These are phyloP conservation scores for Heterobasidion parviporum DNA, from an alignment of 1,284 basidiomycete species.

Conservation along the genomic window DNA sequence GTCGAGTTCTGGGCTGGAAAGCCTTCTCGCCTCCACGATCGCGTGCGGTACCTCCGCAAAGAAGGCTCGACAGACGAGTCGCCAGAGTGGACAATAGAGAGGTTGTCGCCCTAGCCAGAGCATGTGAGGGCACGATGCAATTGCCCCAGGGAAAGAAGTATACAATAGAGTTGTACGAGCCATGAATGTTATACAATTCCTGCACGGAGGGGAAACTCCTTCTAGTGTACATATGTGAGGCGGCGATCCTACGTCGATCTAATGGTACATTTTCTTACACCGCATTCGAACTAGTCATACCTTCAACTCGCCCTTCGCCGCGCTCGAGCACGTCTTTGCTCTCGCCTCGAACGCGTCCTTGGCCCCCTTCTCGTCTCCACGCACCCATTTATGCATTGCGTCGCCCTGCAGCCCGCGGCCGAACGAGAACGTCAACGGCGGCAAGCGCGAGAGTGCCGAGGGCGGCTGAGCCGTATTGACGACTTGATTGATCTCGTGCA, in stretches of 20 bases:
- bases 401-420: constrained; percentile 41
- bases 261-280: not conserved
- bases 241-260: too few relatives aligned
- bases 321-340: constrained; percentile 33
- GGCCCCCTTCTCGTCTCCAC: constrained; percentile 31
- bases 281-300: not conserved
- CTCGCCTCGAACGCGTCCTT: constrained; percentile 31
- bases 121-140: not conserved
- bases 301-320: constrained; percentile 23
- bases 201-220: too few relatives aligned
- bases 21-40: constrained; percentile 84
- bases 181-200: too few relatives aligned
- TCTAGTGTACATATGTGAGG: not conserved
- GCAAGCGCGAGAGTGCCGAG: constrained; percentile 28
- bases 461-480: constrained; percentile 22
- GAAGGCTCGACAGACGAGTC: constrained; percentile 39
- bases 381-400: constrained; percentile 36
- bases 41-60: constrained; percentile 71
- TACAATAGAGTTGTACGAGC: not conserved
- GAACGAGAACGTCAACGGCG: constrained; percentile 40
- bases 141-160: not conserved
- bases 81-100: constrained; percentile 63
- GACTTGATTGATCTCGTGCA: constrained; percentile 29
- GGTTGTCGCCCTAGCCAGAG: constrained; percentile 55
- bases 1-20: constrained; percentile 94